These are phyloP conservation scores for Gastrodia elata DNA, from an alignment of 106 monocot genomes.

Conservation along the genomic window DNA sequence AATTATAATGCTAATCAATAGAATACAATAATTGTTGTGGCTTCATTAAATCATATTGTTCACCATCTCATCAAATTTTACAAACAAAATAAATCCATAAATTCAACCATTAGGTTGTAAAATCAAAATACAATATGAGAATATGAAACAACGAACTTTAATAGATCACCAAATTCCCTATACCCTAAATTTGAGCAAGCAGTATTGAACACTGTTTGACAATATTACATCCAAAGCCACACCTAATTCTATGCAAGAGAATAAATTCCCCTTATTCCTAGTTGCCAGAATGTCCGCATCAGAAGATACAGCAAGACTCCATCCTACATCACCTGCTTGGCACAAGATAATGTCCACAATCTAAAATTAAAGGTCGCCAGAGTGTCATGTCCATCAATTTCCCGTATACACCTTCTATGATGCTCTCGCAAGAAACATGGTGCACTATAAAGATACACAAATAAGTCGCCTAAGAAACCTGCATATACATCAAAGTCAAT, in stretches of 20 bases:
- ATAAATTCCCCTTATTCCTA: neutral
- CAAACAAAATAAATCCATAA: neutral
- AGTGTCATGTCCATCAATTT: neutral
- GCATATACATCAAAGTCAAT: constrained; percentile 2
- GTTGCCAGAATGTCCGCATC: neutral
- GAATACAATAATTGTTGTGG: neutral
- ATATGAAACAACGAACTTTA: neutral
- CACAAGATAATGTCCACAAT: constrained; percentile 3
- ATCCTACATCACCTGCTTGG: constrained; percentile 1
- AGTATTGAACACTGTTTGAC: neutral
- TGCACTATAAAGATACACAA: constrained; percentile 4
- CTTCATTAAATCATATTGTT: constrained; percentile 1
- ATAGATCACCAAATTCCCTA: neutral
- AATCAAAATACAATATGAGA: neutral
- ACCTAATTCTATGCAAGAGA: neutral
- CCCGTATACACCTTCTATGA: neutral
- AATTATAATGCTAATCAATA: neutral
- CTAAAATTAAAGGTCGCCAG: neutral
- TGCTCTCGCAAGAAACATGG: neutral
- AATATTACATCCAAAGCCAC: neutral
- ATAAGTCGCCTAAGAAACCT: neutral
- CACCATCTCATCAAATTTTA: neutral
- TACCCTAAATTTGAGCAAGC: neutral
- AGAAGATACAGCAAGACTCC: neutral
- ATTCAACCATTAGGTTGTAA: constrained; percentile 1